Conservation (phyloP, 495 filamentous ascomycete genomes). For the Aspergillus bertholletiae region DNA sequence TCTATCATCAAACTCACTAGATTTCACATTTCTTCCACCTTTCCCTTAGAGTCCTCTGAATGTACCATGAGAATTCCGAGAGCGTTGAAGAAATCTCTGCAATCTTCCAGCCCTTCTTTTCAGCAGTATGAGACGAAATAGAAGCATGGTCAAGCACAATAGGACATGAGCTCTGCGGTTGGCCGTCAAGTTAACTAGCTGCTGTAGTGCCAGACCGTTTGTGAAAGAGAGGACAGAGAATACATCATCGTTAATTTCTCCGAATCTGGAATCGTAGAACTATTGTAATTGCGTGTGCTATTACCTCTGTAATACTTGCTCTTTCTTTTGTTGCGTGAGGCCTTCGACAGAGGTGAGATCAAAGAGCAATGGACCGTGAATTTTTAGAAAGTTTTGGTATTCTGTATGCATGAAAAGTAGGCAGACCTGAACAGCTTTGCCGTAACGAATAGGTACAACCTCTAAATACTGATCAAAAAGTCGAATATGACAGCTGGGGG, state of each 20-base stretch:
- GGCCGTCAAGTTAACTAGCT: conserved; percentile 5
- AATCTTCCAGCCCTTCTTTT: conserved; percentile 3
- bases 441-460: conserved; percentile 6
- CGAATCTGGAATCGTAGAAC: conserved; percentile 8
- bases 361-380: conserved; percentile 2
- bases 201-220: conserved; percentile 6
- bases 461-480: conserved; percentile 5
- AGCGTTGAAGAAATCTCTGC: conserved; percentile 2
- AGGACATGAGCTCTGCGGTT: conserved; percentile 6
- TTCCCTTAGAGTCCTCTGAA: conserved; percentile 5
- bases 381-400: conserved; percentile 10
- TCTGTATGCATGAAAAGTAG: conserved; percentile 6
- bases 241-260: conserved; percentile 2
- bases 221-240: conserved; percentile 9
- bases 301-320: conserved; percentile 4
- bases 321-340: conserved; percentile 6
- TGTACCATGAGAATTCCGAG: conserved; percentile 8
- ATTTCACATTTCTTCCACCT: conserved; percentile 3
- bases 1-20: conserved; percentile 8
- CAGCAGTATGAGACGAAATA: conserved; percentile 3
- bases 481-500: conserved; percentile 8
- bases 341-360: neutral
- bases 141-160: neutral
- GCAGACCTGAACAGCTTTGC: conserved; percentile 11
- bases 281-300: conserved; percentile 6